These are phyloP conservation scores for Psilocybe cubensis DNA, from an alignment of 768 basidiomycete species.

Conservation along the genomic window DNA sequence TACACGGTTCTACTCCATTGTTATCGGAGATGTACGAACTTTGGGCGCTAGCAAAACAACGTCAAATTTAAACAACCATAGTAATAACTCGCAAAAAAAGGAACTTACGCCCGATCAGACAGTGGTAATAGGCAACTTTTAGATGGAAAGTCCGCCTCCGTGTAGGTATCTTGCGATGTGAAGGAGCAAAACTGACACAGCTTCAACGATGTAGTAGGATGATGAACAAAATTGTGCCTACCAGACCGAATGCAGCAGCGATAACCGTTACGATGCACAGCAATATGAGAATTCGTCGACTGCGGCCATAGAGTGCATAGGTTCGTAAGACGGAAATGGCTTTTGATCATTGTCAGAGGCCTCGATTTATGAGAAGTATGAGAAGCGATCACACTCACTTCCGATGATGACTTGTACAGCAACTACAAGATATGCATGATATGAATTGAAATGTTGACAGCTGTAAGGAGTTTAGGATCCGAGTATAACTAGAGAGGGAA, in stretches of 20 bases:
- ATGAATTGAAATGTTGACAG: neutral
- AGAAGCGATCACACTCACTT: neutral
- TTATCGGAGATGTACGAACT: neutral
- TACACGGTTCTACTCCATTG: no score
- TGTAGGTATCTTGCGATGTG: neutral
- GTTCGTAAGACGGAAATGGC: constrained; percentile 1
- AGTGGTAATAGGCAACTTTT: neutral
- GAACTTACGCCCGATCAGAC: neutral
- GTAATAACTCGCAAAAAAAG: neutral
- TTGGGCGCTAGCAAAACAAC: neutral
- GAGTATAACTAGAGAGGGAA: no score
- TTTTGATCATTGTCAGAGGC: neutral
- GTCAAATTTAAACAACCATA: neutral
- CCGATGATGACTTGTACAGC: neutral
- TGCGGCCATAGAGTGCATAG: constrained; percentile 3
- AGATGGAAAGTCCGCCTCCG: neutral
- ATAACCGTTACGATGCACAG: neutral
- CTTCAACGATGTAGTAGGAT: neutral
- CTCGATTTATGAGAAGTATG: neutral
- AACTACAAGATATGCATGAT: neutral
- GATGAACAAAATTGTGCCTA: neutral
- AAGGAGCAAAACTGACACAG: neutral
- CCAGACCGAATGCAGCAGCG: neutral
- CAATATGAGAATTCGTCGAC: neutral
- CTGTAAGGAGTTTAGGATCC: neutral